Conservation (phyloP, 75 land plant genomes). For the Sequoia sempervirens region DNA sequence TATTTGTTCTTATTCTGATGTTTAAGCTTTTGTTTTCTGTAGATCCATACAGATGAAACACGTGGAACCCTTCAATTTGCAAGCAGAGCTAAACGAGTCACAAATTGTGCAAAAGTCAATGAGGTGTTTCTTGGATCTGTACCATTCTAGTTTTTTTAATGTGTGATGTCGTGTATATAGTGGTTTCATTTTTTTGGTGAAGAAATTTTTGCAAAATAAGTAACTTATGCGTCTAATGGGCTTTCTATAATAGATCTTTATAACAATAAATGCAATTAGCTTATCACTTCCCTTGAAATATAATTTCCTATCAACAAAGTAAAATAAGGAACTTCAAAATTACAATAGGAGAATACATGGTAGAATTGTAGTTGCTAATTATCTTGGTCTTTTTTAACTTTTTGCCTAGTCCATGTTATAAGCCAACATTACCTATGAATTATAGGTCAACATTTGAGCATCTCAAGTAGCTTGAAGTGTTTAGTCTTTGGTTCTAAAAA, state of each 20-base stretch:
- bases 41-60: slow-evolving; percentile 96
- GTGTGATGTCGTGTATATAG: background rate
- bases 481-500: background rate
- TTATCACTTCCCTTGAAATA: background rate
- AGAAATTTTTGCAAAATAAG: background rate
- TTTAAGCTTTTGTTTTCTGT: background rate
- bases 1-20: background rate
- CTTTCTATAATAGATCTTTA: background rate
- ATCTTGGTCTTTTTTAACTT: background rate
- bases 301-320: background rate
- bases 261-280: background rate
- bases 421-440: background rate
- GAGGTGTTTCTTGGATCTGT: slow-evolving; percentile 46
- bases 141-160: background rate
- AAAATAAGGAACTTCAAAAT: background rate
- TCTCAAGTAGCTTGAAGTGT: background rate
- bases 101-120: slow-evolving; percentile 97
- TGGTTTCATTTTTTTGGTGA: background rate
- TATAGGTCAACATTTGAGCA: background rate
- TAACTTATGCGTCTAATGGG: background rate
- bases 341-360: background rate
- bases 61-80: slow-evolving; percentile 97
- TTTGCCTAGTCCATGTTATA: background rate
- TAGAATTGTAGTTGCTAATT: background rate
- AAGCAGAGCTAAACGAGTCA: slow-evolving; percentile 91